Conservation (phyloP, 768 basidiomycete genomes). For the Amylocystis lapponica region DNA sequence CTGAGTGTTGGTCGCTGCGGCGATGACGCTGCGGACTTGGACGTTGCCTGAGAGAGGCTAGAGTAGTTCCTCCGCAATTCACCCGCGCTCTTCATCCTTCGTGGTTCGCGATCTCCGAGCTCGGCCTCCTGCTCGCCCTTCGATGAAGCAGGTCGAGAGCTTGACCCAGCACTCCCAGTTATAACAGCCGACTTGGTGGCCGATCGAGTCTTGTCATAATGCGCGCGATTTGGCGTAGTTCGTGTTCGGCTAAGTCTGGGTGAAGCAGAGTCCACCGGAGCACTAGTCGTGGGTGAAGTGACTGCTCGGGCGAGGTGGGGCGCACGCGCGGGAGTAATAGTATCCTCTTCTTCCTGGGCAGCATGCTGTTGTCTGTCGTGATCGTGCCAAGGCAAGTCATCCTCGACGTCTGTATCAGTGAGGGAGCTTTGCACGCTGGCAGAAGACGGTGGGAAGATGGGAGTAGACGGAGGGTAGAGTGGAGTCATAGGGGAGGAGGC, state of each 20-base stretch:
- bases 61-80: constrained; percentile 55
- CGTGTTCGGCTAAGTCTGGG: constrained; percentile 62
- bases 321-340: constrained; percentile 61
- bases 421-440: constrained; percentile 41
- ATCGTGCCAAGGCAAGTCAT: constrained; percentile 41
- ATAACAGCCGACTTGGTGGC: constrained; percentile 2
- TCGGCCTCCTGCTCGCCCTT: not conserved
- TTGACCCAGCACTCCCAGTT: constrained; percentile 39
- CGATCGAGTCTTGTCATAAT: constrained; percentile 25
- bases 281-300: constrained; percentile 32
- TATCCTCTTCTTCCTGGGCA: constrained; percentile 59
- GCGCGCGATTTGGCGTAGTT: constrained; percentile 58
- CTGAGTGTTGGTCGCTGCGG: constrained; percentile 38
- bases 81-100: constrained; percentile 85
- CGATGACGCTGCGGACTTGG: constrained; percentile 26
- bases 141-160: constrained; percentile 3
- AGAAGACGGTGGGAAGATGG: constrained; percentile 48
- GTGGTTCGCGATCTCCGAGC: constrained; percentile 73
- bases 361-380: constrained; percentile 14
- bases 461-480: constrained; percentile 60
- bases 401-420: constrained; percentile 43
- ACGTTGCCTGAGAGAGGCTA: constrained; percentile 18
- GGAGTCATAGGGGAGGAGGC: constrained; percentile 56
- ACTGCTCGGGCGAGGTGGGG: constrained; percentile 46
- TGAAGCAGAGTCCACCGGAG: constrained; percentile 10